Conservation (phyloP, 306 rosid genomes). For the Dalbergia cultrata region DNA sequence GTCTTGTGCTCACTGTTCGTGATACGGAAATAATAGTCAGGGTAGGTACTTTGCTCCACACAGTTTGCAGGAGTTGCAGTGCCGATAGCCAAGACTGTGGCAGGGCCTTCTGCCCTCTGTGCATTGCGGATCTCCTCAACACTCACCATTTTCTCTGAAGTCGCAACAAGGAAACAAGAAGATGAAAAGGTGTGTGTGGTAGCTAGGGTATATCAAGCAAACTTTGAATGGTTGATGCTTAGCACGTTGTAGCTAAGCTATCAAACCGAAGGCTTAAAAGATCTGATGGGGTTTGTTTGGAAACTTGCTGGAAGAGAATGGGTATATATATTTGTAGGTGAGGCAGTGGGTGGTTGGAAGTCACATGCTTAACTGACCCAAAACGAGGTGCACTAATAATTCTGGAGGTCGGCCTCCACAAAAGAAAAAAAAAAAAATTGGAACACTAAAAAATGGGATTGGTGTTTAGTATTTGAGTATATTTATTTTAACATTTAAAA, state of each 20-base stretch:
- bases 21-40: conserved; percentile 69
- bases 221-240: background rate
- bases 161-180: background rate
- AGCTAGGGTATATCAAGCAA: background rate
- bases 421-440: no score
- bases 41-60: conserved; percentile 60
- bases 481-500: no score
- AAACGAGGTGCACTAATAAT: background rate
- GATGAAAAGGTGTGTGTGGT: background rate
- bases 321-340: background rate
- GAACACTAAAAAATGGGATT: no score
- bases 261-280: background rate
- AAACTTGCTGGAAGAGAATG: background rate
- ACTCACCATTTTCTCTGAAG: conserved; percentile 33
- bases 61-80: conserved; percentile 68
- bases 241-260: background rate
- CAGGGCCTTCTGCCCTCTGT: conserved; percentile 73
- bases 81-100: conserved; percentile 71
- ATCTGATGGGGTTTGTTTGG: background rate
- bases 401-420: no score
- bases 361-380: conserved; percentile 37
- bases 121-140: conserved; percentile 65
- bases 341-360: conserved; percentile 20
- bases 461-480: no score
- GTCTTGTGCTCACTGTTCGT: conserved; percentile 61